Evolutionary conservation across 2,329 filamentous ascomycete species (phyloP).

Genomic region (Daldinia sp.): DNA sequence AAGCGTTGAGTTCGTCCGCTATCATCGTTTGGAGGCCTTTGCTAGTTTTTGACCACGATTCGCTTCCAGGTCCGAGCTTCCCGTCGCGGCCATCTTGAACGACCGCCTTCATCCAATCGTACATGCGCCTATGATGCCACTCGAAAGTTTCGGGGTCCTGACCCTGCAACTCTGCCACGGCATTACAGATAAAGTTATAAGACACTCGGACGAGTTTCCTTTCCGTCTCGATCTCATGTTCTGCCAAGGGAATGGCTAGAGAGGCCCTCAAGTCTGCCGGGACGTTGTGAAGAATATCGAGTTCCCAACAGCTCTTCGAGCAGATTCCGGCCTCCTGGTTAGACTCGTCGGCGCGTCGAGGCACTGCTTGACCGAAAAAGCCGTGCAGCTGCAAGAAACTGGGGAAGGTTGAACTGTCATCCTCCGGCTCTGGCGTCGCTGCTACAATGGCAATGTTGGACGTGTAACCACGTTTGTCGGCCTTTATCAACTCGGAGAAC

Average conservation of each 20-base stretch:
- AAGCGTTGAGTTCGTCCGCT: not conserved
- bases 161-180: slow-evolving; percentile 1
- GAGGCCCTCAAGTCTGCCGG: not conserved
- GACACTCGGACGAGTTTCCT: slow-evolving; percentile 3
- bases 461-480: not conserved
- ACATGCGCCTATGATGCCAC: slow-evolving; percentile 4
- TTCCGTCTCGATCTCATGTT: not conserved
- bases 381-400: not conserved
- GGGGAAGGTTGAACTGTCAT: too few relatives aligned
- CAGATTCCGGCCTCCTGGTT: not conserved
- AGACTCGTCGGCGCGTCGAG: not conserved
- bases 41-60: not conserved
- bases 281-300: not conserved
- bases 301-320: not conserved
- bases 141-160: not conserved
- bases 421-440: not conserved
- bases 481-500: not conserved
- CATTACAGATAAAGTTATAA: slow-evolving; percentile 14
- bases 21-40: slow-evolving; percentile 2
- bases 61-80: not conserved
- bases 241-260: not conserved
- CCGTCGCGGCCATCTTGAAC: not conserved
- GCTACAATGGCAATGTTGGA: not conserved
- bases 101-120: slow-evolving; percentile 16
- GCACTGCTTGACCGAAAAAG: not conserved